A percentile compares a stretch with the other conserved stretches of the same genome.
These are phyloP conservation scores for Neohortaea acidophila DNA, from an alignment of 495 filamentous ascomycete genomes.

Conservation along the genomic window DNA sequence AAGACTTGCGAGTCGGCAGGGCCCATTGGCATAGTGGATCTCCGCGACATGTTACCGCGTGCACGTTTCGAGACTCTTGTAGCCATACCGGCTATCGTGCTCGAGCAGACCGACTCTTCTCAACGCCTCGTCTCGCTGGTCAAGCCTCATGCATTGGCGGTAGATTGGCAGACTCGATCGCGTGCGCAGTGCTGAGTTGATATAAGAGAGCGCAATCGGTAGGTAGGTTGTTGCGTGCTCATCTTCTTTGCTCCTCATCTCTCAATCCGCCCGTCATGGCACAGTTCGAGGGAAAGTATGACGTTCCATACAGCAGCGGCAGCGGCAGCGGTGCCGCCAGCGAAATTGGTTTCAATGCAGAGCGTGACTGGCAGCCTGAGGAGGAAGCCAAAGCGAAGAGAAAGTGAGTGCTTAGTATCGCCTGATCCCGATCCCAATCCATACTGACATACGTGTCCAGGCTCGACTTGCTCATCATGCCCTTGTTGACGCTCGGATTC, in stretches of 20 bases:
- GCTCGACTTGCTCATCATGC: constrained; percentile 14
- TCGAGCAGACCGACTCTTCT: no score
- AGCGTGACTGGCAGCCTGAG: constrained; percentile 1
- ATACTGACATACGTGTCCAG: not conserved
- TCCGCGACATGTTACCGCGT: no score
- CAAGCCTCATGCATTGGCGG: not conserved
- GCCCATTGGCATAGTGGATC: no score
- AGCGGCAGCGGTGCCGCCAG: no score
- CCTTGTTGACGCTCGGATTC: constrained; percentile 13
- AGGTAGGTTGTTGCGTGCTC: not conserved
- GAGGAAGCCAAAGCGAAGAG: constrained; percentile 1
- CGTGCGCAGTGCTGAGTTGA: no score
- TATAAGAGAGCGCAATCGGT: not conserved
- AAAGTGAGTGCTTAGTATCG: no score
- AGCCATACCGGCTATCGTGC: no score
- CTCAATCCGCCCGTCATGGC: not conserved
- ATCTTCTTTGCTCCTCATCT: not conserved
- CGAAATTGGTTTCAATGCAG: not conserved
- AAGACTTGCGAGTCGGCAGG: no score
- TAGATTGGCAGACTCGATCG: not conserved
- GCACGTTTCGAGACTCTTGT: no score
- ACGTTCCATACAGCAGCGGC: not conserved
- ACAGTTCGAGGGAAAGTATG: not conserved
- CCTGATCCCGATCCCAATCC: not conserved
- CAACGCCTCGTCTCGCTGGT: not conserved